phyloP scores from a whole-genome alignment of 768 basidiomycete genomes.

The Leucosporidium yakuticum region DNA sequence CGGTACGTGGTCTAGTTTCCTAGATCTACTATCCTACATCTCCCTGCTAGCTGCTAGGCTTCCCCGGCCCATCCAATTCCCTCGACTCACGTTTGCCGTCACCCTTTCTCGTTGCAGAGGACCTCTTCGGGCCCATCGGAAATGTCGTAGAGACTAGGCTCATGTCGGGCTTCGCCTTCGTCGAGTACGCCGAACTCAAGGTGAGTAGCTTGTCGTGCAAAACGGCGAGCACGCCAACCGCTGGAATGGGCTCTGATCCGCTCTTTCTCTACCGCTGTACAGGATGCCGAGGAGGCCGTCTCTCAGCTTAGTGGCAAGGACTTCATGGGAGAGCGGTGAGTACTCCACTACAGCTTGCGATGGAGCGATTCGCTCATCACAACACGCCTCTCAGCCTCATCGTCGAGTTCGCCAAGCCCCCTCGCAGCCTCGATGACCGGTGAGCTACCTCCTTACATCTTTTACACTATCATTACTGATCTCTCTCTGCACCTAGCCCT shows the following conservation, averaged over 20 bases:
- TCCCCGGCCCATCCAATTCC: background rate
- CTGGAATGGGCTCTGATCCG: no score
- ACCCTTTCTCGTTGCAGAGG: background rate
- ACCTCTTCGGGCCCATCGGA: constrained; percentile 25
- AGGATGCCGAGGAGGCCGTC: constrained; percentile 95
- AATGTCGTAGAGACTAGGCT: constrained; percentile 36
- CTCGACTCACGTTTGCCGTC: background rate
- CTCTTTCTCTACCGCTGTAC: background rate
- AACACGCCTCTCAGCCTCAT: constrained; percentile 59
- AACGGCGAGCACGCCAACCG: no score
- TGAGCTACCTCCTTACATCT: background rate
- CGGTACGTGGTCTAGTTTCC: background rate
- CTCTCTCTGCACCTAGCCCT: constrained; percentile 38
- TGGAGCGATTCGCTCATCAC: background rate
- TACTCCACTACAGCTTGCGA: background rate
- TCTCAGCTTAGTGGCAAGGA: constrained; percentile 71
- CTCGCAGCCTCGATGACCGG: constrained; percentile 33
- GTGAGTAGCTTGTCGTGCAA: constrained; percentile 45
- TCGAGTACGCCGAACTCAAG: constrained; percentile 85
- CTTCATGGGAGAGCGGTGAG: constrained; percentile 80
- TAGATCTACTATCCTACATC: background rate
- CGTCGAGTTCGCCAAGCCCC: constrained; percentile 90
- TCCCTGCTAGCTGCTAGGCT: background rate
- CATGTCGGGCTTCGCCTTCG: constrained; percentile 74
- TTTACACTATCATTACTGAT: background rate